Conservation (phyloP, 768 basidiomycete genomes). For the Hirschioporus abietinus region DNA sequence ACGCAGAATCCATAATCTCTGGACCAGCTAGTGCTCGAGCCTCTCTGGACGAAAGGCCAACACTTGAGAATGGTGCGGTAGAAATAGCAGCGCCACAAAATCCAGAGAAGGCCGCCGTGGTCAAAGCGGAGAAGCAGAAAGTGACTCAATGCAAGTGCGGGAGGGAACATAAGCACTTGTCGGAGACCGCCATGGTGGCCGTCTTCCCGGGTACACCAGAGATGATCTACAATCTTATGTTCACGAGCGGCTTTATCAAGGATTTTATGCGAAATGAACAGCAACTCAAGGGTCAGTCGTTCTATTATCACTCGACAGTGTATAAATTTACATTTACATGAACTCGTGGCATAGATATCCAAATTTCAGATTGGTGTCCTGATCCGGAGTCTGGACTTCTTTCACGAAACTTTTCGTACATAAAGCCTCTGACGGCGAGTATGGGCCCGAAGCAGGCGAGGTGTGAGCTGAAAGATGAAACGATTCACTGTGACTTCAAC, state of each 20-base stretch:
- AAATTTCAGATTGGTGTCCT: slow-evolving; percentile 94
- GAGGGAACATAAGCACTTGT: slow-evolving; percentile 60
- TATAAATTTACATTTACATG: slow-evolving; percentile 1
- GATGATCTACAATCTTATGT: slow-evolving; percentile 93
- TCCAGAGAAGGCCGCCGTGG: slow-evolving; percentile 8
- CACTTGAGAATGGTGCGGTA: slow-evolving; percentile 8
- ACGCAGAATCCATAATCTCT: slow-evolving; percentile 27
- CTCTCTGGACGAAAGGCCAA: slow-evolving; percentile 17
- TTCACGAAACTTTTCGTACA: slow-evolving; percentile 89
- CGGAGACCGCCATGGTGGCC: slow-evolving; percentile 70
- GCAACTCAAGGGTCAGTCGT: slow-evolving; percentile 71
- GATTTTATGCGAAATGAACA: slow-evolving; percentile 89
- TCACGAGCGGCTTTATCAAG: slow-evolving; percentile 92
- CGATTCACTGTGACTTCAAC: slow-evolving; percentile 73
- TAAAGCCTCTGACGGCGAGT: slow-evolving; percentile 83
- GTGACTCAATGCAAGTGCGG: slow-evolving; percentile 73
- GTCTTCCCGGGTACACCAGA: slow-evolving; percentile 89
- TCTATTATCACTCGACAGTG: background rate
- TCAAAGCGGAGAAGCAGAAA: slow-evolving; percentile 33
- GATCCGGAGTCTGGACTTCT: slow-evolving; percentile 57
- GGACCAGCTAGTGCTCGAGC: slow-evolving; percentile 16
- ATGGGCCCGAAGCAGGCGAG: slow-evolving; percentile 94
- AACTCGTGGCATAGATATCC: slow-evolving; percentile 58
- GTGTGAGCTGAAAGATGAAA: slow-evolving; percentile 91
- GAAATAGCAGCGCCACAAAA: slow-evolving; percentile 10